A percentile compares a stretch with the other conserved stretches of the same genome.
Conservation (phyloP, 2,329 filamentous ascomycete genomes). For the Coniochaeta sp. region DNA sequence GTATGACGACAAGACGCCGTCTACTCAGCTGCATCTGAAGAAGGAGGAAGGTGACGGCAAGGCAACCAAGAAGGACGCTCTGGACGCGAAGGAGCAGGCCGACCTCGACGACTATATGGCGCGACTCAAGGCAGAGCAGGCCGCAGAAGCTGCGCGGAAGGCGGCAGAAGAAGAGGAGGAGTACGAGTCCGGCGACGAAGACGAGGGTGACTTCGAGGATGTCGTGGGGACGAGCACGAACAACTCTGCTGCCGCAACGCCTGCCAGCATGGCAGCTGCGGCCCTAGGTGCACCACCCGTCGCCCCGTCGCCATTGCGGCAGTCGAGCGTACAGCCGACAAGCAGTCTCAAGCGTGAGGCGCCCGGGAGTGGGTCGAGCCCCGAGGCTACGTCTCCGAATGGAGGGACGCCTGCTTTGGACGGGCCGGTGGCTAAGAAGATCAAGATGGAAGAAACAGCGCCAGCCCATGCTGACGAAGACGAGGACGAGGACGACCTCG, state of each 20-base stretch:
- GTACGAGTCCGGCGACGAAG: slow-evolving; percentile 32
- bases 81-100: slow-evolving; percentile 34
- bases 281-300: slow-evolving; percentile 5
- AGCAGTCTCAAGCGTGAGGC: slow-evolving; percentile 23
- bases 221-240: slow-evolving; percentile 30
- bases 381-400: slow-evolving; percentile 12
- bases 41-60: slow-evolving; percentile 29
- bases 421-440: slow-evolving; percentile 47
- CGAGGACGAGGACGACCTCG: slow-evolving; percentile 16
- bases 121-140: slow-evolving; percentile 47
- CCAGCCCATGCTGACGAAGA: slow-evolving; percentile 19
- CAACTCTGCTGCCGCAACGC: slow-evolving; percentile 21
- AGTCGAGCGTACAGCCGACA: slow-evolving; percentile 11
- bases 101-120: slow-evolving; percentile 63
- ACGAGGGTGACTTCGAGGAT: slow-evolving; percentile 43
- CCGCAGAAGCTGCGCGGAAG: slow-evolving; percentile 41
- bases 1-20: slow-evolving; percentile 16
- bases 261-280: slow-evolving; percentile 17
- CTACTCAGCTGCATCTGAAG: slow-evolving; percentile 22
- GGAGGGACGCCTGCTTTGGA: slow-evolving; percentile 22
- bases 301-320: slow-evolving; percentile 17
- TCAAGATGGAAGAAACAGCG: slow-evolving; percentile 46
- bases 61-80: not conserved
- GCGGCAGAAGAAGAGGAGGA: slow-evolving; percentile 40
- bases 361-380: slow-evolving; percentile 14